Base-by-base conservation (phyloP, 331 rosid genomes). In the Telfairia occidentalis region DNA sequence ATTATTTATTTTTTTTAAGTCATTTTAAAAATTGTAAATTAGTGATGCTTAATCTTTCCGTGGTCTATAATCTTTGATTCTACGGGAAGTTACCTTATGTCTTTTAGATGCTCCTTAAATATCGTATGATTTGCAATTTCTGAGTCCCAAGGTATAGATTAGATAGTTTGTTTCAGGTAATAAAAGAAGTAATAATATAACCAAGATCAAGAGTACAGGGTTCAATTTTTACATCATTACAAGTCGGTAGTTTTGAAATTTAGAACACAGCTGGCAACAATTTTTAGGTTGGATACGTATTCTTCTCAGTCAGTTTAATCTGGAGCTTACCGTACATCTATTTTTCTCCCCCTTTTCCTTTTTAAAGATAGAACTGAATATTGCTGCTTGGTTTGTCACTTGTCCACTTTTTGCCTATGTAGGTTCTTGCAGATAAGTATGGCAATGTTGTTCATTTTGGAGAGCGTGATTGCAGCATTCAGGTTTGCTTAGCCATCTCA, bases 381-480 rank as follows among this genome's bases (percentile, higher is more conserved):
- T 28, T 16, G 55, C 75, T 46, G 8, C 21, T 84, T 76, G 77
- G 45, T 75, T 82, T 46, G 69, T 80, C 73, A 50, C 67, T 71
- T 9, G 40, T 75, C 5, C 64, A 63, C 70, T 54, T 67, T 55
- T 67, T 82, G 71, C 81, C 49, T 84, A 21, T 60, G 26, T 89
- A 94, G 98, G 96, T 91, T 81, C 98, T 94, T 76, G 98, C 98
- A 0, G 98, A 95, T 83, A 95, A 87, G 82, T 83, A 61, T 53
- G 96, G 96, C 32, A 92, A 87, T 84, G 96, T 92, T 63, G 90
- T 92, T 84, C 96, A 92, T 86, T 92, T 90, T 83, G 97, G 97
- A 66, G 97, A 92, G 78, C 96, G 96, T 75, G 98, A 95, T 85
- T 95, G 98, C 87, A 94, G 98, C 81, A 94, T 94, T 79, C 98